Conservation (phyloP, 2,329 filamentous ascomycete genomes). For the Colletotrichum viniferum region DNA sequence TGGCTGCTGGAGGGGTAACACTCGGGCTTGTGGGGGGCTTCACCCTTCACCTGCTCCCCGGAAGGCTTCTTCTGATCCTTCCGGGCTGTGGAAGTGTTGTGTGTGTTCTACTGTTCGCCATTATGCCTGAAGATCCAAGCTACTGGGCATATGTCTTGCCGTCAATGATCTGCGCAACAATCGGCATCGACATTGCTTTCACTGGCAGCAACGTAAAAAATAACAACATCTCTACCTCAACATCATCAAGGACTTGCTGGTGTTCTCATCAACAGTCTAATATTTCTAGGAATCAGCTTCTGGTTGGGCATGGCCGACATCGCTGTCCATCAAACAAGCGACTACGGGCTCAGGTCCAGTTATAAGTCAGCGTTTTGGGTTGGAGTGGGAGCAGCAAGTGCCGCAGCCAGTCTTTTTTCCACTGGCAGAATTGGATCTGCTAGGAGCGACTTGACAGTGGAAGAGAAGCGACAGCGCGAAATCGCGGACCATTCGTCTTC, state of each 20-base stretch:
- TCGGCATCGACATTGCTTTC: constrained; percentile 79
- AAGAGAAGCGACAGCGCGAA: neutral
- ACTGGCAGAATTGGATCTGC: neutral
- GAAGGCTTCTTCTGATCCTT: constrained; percentile 65
- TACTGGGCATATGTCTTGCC: constrained; percentile 81
- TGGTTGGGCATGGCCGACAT: constrained; percentile 75
- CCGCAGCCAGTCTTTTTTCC: constrained; percentile 34
- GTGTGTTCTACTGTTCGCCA: constrained; percentile 65
- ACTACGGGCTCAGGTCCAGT: constrained; percentile 50
- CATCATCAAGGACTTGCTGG: constrained; percentile 68
- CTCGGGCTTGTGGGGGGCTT: constrained; percentile 68
- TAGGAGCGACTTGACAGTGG: neutral
- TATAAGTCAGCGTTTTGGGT: constrained; percentile 73
- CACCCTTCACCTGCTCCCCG: constrained; percentile 69
- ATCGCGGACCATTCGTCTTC: no score
- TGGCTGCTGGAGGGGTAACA: constrained; percentile 70
- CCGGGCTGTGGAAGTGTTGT: constrained; percentile 64
- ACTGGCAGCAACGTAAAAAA: constrained; percentile 80
- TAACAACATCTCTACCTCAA: constrained; percentile 72
- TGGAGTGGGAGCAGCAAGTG: constrained; percentile 57
- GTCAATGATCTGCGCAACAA: constrained; percentile 69
- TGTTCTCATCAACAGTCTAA: neutral
- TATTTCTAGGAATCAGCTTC: constrained; percentile 75
- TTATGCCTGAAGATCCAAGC: constrained; percentile 62
- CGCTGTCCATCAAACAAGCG: constrained; percentile 53